These are phyloP conservation scores for Rosa lucieae DNA, from an alignment of 306 rosid genomes.

Conservation along the genomic window DNA sequence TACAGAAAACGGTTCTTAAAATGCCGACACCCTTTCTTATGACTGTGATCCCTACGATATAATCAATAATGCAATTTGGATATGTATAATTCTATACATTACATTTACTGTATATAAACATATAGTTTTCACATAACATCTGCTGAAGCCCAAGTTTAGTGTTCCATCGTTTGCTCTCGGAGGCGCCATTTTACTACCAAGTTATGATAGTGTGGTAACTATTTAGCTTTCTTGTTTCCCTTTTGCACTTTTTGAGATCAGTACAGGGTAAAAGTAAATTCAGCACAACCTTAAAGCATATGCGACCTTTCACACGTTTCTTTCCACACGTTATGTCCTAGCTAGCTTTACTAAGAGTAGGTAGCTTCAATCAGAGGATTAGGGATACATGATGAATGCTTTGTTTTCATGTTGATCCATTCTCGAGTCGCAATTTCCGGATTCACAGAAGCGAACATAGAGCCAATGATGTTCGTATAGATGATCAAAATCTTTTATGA, in stretches of 20 bases:
- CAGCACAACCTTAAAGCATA: not conserved
- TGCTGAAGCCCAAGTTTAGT: not conserved
- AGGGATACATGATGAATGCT: not conserved
- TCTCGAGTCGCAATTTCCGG: not conserved
- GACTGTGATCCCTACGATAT: not conserved
- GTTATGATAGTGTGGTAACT: not conserved
- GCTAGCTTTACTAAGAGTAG: not conserved
- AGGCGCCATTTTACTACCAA: not conserved
- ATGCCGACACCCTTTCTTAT: not conserved
- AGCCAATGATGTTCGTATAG: conserved; percentile 6
- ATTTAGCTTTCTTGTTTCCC: not conserved
- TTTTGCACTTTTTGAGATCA: not conserved
- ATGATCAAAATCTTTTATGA: not conserved
- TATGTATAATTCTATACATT: not conserved
- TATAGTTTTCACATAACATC: not conserved
- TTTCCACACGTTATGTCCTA: not conserved
- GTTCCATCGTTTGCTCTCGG: not conserved
- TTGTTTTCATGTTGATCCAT: not conserved
- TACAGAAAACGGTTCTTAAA: not conserved
- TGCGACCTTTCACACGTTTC: not conserved
- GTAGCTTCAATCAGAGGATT: not conserved
- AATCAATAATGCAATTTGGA: not conserved
- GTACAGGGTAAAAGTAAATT: not conserved
- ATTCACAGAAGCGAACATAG: not conserved
- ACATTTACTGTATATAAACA: not conserved